Percentiles rank a stretch among this genome's conserved stretches.
These are phyloP conservation scores for Nemania bipapillata DNA, from an alignment of 2,329 filamentous ascomycete species.

Conservation along the genomic window DNA sequence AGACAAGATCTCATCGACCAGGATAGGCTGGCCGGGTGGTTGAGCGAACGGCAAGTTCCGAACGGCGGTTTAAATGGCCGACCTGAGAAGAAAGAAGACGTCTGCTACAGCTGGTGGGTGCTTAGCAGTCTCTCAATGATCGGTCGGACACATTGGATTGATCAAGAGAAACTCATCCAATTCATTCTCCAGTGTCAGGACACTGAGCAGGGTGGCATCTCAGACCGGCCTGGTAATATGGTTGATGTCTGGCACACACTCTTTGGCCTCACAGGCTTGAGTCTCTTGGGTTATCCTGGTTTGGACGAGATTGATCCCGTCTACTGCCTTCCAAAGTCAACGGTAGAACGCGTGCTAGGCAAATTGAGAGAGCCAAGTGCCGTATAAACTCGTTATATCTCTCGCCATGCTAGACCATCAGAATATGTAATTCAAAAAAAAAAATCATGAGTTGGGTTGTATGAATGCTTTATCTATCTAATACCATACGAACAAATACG, in stretches of 20 bases:
- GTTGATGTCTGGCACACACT: conserved; percentile 97
- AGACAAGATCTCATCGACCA: conserved; percentile 83
- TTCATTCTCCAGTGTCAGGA: conserved; percentile 95
- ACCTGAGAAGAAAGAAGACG: conserved; percentile 94
- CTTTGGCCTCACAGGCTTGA: conserved; percentile 89
- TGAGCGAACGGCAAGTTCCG: conserved; percentile 90
- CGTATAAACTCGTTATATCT: background rate
- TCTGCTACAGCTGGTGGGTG: conserved; percentile 99
- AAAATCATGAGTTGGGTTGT: background rate
- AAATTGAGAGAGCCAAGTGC: conserved; percentile 48
- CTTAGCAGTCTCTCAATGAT: conserved; percentile 92
- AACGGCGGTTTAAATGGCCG: conserved; percentile 91
- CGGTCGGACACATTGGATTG: conserved; percentile 89
- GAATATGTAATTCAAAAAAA: background rate
- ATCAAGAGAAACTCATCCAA: conserved; percentile 76
- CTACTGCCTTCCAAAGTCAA: conserved; percentile 82
- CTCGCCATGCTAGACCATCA: background rate
- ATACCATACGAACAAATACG: conserved; percentile 79
- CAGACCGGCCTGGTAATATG: conserved; percentile 91
- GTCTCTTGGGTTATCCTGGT: conserved; percentile 80
- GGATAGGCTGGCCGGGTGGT: conserved; percentile 85
- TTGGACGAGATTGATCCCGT: conserved; percentile 85
- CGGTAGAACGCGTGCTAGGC: conserved; percentile 69
- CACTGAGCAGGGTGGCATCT: conserved; percentile 81
- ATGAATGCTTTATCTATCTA: conserved; percentile 56